Evolutionary conservation across 1,139 yeast genomes (phyloP).

Genomic region (Lodderomyces margitis): DNA sequence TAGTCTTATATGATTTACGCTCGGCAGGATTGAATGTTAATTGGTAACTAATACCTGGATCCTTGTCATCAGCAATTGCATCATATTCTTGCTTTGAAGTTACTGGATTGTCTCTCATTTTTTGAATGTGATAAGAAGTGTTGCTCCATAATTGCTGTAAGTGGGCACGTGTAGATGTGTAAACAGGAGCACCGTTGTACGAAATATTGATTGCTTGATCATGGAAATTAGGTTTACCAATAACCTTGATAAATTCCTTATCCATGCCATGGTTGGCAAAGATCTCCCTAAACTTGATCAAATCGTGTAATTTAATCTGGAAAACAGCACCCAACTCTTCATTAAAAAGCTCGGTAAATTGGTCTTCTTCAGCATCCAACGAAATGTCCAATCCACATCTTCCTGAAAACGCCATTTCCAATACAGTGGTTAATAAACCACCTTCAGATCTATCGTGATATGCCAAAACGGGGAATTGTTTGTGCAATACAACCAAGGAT

Average conservation of each 20-base stretch:
- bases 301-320: constrained; percentile 65
- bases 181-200: constrained; percentile 46
- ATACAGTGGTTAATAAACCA: constrained; percentile 80
- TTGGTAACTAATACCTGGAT: constrained; percentile 87
- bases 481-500: constrained; percentile 70
- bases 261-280: constrained; percentile 60
- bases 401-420: constrained; percentile 97
- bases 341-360: constrained; percentile 65
- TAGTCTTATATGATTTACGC: constrained; percentile 30
- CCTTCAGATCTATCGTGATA: constrained; percentile 98
- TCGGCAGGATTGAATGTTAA: constrained; percentile 53
- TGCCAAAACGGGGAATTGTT: constrained; percentile 66
- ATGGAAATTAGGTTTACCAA: constrained; percentile 66
- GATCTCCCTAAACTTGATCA: constrained; percentile 52
- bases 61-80: constrained; percentile 69
- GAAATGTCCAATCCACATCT: constrained; percentile 69
- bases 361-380: constrained; percentile 31
- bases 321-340: constrained; percentile 97
- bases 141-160: constrained; percentile 85
- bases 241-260: constrained; percentile 48
- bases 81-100: constrained; percentile 85
- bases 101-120: constrained; percentile 89
- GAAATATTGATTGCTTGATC: constrained; percentile 49
- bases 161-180: constrained; percentile 59
- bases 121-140: constrained; percentile 89